Evolutionary conservation across 2,329 filamentous ascomycete genomes (phyloP), one percentile per base, ranked within the genome.

Genomic region (Penicillium nordicum): DNA sequence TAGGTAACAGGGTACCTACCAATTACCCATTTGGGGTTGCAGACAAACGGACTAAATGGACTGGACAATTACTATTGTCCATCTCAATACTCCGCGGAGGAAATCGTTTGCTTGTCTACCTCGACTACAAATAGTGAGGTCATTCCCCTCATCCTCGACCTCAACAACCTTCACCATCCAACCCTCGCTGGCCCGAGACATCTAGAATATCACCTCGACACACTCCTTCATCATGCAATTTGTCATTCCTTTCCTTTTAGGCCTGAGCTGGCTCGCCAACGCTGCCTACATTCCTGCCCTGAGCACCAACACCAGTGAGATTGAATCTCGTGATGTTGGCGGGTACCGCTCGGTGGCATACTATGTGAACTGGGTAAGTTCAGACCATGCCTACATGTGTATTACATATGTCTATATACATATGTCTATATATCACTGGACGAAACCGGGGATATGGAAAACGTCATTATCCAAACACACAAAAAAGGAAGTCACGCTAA

Each of bases 321-420:
- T 65, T 29, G 60, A 51, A 18, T 42, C 60, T 58, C 63, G 58
- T 14, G 54, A 55, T 32, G 44, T 21, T 41, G 25, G 41, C 14
- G 63, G 65, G 14, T 69, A 63, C 43, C 67, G 69, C 37, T 73
- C 75, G 5, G 73, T 79, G 34, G 74, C 72, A 29, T 79, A 79
- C 63, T 79, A 74, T 61, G 76, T 77, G 30, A 78, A 79, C 60
- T 79, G 76, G 77, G 77, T 76, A 41, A 43, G 67, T 60, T 16
- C 16, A 32, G 29, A 47, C 25, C 32, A 32, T 30, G 34, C 32
- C 1, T 4, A 27, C 10, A 29, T 36, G 30, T 2, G 11, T 1
- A 14, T 34, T 14, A 34, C 12, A 29, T 4, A 29, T 34, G 12
- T 10, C 18, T 18, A 18, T 18, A 18, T 18, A 18, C 2, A n/a